Conservation (phyloP, 2,329 filamentous ascomycete genomes). For the Hymenoscyphus albidus region DNA sequence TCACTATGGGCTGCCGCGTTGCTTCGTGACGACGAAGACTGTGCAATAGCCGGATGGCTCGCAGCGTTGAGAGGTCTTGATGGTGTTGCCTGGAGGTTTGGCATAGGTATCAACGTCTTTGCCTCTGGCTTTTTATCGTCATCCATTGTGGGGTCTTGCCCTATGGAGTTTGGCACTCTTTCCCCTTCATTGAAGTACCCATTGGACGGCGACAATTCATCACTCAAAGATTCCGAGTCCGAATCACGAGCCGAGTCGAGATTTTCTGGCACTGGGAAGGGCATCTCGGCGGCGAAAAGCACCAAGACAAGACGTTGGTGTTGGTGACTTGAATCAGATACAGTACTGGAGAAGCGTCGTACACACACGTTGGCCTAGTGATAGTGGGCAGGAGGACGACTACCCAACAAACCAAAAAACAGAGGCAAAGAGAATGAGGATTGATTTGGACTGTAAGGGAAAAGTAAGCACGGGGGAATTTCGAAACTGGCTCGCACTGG, state of each 20-base stretch:
- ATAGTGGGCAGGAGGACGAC: conserved; percentile 1
- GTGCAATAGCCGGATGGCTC: conserved; percentile 18
- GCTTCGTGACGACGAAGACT: conserved; percentile 20
- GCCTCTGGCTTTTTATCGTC: conserved; percentile 23
- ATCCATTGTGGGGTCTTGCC: conserved; percentile 27
- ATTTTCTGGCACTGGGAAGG: conserved; percentile 23
- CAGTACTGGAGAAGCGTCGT: neutral
- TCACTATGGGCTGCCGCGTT: conserved; percentile 21
- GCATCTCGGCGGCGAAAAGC: conserved; percentile 15
- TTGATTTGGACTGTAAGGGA: neutral
- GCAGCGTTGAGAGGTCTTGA: conserved; percentile 20
- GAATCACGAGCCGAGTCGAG: conserved; percentile 25
- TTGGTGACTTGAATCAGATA: neutral
- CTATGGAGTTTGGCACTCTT: conserved; percentile 20
- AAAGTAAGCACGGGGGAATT: conserved; percentile 10
- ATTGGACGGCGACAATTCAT: conserved; percentile 31
- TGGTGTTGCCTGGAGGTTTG: conserved; percentile 16
- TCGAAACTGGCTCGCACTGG: neutral
- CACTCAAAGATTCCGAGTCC: conserved; percentile 28
- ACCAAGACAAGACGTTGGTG: conserved; percentile 5
- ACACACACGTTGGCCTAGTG: conserved; percentile 5
- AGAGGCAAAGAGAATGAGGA: neutral
- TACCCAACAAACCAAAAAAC: neutral
- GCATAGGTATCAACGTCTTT: conserved; percentile 26
- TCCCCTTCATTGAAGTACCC: conserved; percentile 31